Percentiles rank a stretch among this genome's conserved stretches.
Evolutionary conservation across 2,329 filamentous ascomycete genomes (phyloP).

Genomic region (Apiospora saccharicola): DNA sequence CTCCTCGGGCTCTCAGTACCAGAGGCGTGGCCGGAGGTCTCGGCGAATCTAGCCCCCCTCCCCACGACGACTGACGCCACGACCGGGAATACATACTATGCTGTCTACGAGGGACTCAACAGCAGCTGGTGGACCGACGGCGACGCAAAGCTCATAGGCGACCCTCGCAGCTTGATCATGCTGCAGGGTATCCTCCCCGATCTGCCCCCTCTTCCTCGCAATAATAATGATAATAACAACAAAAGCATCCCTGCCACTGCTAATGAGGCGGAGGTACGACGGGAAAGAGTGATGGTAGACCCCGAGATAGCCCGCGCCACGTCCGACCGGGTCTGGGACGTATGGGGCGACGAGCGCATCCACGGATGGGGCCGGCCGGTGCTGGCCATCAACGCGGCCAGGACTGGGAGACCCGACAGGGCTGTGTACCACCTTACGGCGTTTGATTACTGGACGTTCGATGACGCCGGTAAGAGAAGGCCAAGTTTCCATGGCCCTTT

Average conservation of each 20-base stretch:
- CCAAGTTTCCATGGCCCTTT: background rate
- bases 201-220: slow-evolving; percentile 35
- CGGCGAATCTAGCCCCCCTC: slow-evolving; percentile 51
- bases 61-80: slow-evolving; percentile 48
- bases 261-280: background rate
- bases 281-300: slow-evolving; percentile 39
- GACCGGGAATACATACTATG: slow-evolving; percentile 39
- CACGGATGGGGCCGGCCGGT: slow-evolving; percentile 57
- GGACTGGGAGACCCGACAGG: slow-evolving; percentile 49
- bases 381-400: slow-evolving; percentile 53
- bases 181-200: slow-evolving; percentile 53
- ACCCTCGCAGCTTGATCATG: slow-evolving; percentile 55
- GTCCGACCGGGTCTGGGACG: slow-evolving; percentile 46
- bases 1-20: slow-evolving; percentile 49
- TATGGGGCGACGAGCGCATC: slow-evolving; percentile 51
- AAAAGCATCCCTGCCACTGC: no score
- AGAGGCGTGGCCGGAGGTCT: slow-evolving; percentile 48
- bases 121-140: slow-evolving; percentile 51
- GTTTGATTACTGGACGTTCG: slow-evolving; percentile 51
- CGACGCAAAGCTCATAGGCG: slow-evolving; percentile 41
- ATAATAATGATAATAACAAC: no score
- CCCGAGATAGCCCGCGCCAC: slow-evolving; percentile 45
- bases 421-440: slow-evolving; percentile 51
- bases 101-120: slow-evolving; percentile 56
- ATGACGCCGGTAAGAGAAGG: slow-evolving; percentile 49